Percentiles rank a stretch among this genome's conserved stretches.
phyloP scores from a whole-genome alignment of 129 eudicot species.

The Centaurea solstitialis region DNA sequence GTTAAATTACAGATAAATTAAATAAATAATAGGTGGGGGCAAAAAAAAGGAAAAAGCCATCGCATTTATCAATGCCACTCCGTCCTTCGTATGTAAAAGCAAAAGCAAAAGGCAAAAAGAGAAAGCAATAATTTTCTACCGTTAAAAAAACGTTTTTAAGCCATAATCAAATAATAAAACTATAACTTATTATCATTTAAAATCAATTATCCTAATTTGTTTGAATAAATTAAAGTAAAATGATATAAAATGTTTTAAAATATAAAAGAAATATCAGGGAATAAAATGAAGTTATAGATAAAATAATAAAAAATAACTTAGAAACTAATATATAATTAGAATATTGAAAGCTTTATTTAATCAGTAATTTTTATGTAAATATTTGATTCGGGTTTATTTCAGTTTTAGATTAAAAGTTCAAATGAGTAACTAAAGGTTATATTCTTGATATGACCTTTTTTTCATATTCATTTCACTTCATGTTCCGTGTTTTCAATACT shows the following conservation, averaged over 20 bases:
- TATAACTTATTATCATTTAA: background rate
- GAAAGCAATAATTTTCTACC: conserved; percentile 7
- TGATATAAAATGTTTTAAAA: background rate
- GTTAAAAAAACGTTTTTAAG: background rate
- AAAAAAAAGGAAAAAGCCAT: conserved; percentile 2
- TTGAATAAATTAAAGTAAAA: background rate
- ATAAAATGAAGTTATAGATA: background rate
- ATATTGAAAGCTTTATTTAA: background rate
- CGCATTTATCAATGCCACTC: conserved; percentile 18
- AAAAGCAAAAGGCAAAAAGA: conserved; percentile 13
- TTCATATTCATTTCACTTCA: background rate
- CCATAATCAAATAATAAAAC: background rate
- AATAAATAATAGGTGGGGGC: background rate
- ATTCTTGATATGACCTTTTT: background rate
- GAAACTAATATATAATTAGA: background rate
- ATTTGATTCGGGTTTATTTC: background rate
- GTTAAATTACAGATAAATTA: background rate
- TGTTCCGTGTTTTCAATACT: background rate
- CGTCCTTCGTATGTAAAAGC: conserved; percentile 8
- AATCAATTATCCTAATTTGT: background rate
- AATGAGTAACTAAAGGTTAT: background rate
- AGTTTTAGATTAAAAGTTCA: background rate
- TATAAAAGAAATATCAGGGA: background rate
- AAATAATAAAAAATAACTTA: too few species aligned
- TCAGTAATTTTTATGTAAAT: background rate